Evolutionary conservation across 176 grass and related monocot species (phyloP).

Genomic region (Oryza nivara): DNA sequence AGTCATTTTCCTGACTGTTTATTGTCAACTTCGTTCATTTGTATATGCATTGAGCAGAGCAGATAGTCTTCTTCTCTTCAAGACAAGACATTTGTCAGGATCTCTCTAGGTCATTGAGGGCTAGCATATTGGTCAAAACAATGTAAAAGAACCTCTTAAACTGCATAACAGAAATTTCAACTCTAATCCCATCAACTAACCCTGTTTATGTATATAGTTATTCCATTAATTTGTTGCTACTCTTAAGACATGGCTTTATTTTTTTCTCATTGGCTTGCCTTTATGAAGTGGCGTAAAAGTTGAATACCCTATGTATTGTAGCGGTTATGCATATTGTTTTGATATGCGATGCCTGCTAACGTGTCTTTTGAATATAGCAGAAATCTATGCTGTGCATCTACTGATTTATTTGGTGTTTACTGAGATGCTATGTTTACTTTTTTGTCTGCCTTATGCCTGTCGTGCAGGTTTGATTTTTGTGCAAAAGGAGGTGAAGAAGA

Average conservation of each 20-base stretch:
- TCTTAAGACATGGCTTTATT: not conserved
- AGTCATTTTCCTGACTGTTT: not conserved
- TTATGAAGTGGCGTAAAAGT: not conserved
- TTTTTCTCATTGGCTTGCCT: not conserved
- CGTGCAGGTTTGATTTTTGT: constrained; percentile 89
- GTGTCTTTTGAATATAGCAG: not conserved
- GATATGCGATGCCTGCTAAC: not conserved
- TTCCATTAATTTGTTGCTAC: not conserved
- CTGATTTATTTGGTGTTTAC: not conserved
- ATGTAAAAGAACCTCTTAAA: constrained; percentile 13
- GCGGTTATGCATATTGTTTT: not conserved
- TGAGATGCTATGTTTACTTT: constrained; percentile 8
- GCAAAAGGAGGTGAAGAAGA: constrained; percentile 58
- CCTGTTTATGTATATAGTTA: not conserved
- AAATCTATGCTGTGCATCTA: constrained; percentile 1
- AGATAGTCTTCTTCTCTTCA: constrained; percentile 1
- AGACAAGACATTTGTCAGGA: constrained; percentile 1
- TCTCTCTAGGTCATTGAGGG: not conserved
- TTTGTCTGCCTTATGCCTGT: constrained; percentile 12
- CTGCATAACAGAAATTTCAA: not conserved
- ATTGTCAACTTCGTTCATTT: not conserved
- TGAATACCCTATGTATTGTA: not conserved
- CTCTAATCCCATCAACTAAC: not conserved
- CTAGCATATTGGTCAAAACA: not conserved
- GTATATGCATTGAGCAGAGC: not conserved